These are phyloP conservation scores for Microascus cirrosus DNA, from an alignment of 2,329 filamentous ascomycete genomes.

Conservation along the genomic window DNA sequence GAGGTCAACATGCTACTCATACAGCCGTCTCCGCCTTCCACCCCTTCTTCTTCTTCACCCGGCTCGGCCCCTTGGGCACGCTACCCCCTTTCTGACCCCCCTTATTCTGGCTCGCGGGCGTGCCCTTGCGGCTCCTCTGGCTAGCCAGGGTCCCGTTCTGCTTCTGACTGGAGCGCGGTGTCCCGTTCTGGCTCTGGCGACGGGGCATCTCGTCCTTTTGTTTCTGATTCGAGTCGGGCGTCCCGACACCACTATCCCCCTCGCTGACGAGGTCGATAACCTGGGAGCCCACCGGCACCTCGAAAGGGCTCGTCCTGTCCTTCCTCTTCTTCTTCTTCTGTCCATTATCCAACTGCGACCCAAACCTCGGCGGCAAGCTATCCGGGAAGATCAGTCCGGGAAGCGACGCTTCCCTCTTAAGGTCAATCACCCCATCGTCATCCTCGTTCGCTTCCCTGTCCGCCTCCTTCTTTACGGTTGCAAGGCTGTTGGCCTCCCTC, in stretches of 20 bases:
- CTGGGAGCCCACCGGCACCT: conserved; percentile 1
- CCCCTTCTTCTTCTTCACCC: background rate
- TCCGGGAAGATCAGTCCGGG: background rate
- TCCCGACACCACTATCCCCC: background rate
- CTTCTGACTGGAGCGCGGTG: background rate
- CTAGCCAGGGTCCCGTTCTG: background rate
- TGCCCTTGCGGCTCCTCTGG: background rate
- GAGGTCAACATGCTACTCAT: background rate
- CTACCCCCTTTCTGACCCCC: background rate
- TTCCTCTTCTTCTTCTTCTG: background rate
- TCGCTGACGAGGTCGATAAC: conserved; percentile 3
- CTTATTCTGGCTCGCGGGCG: background rate
- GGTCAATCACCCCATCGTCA: background rate
- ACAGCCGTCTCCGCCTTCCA: background rate
- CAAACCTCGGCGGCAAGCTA: background rate
- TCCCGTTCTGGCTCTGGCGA: background rate
- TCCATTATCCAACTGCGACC: background rate
- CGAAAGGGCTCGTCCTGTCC: background rate
- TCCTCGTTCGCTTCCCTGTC: background rate
- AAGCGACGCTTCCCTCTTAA: background rate
- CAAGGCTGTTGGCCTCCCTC: background rate
- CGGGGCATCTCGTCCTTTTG: background rate
- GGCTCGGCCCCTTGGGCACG: background rate
- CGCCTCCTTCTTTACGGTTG: background rate
- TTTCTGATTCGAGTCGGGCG: background rate